Evolutionary conservation across 139 green algal genomes (phyloP), one percentile per base, ranked within the genome.

Genomic region (Auxenochlorella pyrenoidosa): DNA sequence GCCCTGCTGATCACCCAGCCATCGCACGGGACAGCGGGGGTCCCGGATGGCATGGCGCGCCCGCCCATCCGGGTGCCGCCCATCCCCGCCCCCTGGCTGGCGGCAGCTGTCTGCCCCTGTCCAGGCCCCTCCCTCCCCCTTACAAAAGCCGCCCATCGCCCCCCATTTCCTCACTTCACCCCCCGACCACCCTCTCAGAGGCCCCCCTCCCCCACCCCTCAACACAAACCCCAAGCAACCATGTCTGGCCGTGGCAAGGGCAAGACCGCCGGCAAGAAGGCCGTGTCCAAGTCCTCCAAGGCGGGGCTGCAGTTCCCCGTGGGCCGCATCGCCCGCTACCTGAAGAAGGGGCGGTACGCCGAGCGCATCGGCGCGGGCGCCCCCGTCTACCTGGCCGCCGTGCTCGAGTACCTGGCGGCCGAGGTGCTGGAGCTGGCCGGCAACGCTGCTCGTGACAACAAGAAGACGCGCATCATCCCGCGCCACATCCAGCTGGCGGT

Each of bases 301-400:
- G 96, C 96, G n/a, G 95, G 95, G 4, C 94, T 98, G 41, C 95
- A 98, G 93, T 98, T 98, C 94, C 95, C 95, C 28, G 95, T 98
- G 54, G 95, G 95, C 79, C 92, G 95, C 81, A 94, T 98, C 73
- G 95, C 95, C 43, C 87, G 95, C 63, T 98, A 97, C 91, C 90
- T 98, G 41, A 98, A 98, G 91, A 95, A 94, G 85, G 95, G 95
- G 89, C 97, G 97, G 82, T 98, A 97, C 89, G 95, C 95, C 34
- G 76, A 82, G 76, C 76, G 76, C 76, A 82, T 82, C 47, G 76
- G 76, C 44, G 76, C 76, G 12, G 92, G 92, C 81, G 93, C 93
- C 34, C 93, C 93, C 58, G 93, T 95, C 19, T 95, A 95, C 86
- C 88, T 95, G 34, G 93, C 93, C 28, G 93, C 94, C 26, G 95